Base-by-base conservation (phyloP, 1,284 basidiomycete genomes). In the Malassezia cuniculi region DNA sequence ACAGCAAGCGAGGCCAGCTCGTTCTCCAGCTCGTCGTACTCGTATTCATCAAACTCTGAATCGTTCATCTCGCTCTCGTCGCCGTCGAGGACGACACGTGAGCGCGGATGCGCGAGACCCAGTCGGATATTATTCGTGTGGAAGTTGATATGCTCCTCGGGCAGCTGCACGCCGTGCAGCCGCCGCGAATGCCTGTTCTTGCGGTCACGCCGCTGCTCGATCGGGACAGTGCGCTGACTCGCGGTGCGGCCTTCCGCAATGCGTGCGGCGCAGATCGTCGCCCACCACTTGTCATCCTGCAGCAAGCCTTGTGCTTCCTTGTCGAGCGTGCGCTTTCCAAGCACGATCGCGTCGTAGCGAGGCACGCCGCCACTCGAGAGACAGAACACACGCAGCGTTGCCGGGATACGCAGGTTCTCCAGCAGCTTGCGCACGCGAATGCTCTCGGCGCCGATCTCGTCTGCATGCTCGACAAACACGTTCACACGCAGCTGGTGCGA, bases 331-430 rank as follows among this genome's bases (percentile, higher is more conserved):
- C 36, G 47, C 42, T 54, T 50, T 3, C 63, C 63, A 5, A 51
- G 46, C 7, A 62, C 61, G 25, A 66, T 62, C 15, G 59, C 52
- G 24, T 55, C 53, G 41, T 66, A 66, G 11, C 52, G 56, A 8
- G 48, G 48, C 21, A 66, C 53, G 19, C 40, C 48, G 17, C 50
- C 51, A 15, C 51, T 42, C 3, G 58, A 53, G 9, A 66, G 48
- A 32, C 52, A 57, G 27, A 66, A 64, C 11, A 66, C 59, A 11
- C 63, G 55, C n/a, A 66, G 46, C 15, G 50, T 45, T 5, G 63
- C 63, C 2, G 59, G 61, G 25, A 66, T 60, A 17, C 63, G 63
- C 6, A 66, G 44, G 28, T 66, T 66, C 46, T 66, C 63, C 4
- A 66, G 45, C 27, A 66, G 41, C 7, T 53, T 50, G 4, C 55